Conservation (phyloP, 1,284 basidiomycete species). For the Leccinum solheimii region DNA sequence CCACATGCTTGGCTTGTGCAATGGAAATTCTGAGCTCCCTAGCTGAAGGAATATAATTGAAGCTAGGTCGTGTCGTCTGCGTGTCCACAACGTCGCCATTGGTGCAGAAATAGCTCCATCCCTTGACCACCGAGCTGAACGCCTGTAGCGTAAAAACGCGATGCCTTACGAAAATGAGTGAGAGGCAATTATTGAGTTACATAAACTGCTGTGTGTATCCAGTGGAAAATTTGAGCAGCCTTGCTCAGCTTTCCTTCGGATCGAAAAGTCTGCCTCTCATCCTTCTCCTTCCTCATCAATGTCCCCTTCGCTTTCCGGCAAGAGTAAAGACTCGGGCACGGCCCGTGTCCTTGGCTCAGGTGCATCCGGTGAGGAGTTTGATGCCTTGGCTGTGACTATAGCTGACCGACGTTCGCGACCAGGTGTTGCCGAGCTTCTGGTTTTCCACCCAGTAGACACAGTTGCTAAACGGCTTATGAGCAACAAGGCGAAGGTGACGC, state of each 20-base stretch:
- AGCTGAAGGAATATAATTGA: not conserved
- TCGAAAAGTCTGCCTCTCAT: not conserved
- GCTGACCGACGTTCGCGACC: constrained; percentile 10
- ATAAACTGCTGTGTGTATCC: constrained; percentile 17
- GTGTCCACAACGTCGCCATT: not conserved
- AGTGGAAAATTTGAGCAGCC: constrained; percentile 8
- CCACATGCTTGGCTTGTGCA: not conserved
- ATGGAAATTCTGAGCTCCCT: not conserved
- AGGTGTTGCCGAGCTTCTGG: constrained; percentile 93
- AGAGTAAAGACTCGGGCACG: constrained; percentile 84
- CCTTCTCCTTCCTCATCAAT: constrained; percentile 34
- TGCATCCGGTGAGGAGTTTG: constrained; percentile 63
- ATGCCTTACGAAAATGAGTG: constrained; percentile 7
- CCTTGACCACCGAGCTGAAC: not conserved
- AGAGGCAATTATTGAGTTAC: constrained; percentile 12
- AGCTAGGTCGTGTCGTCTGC: not conserved
- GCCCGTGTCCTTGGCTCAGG: constrained; percentile 91
- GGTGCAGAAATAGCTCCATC: not conserved
- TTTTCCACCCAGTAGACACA: constrained; percentile 93
- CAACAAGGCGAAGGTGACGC: constrained; percentile 79
- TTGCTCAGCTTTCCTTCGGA: not conserved
- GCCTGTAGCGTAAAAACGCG: constrained; percentile 3
- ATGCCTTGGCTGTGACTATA: not conserved
- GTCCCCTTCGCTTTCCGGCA: constrained; percentile 62
- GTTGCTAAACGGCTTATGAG: constrained; percentile 98